Evolutionary conservation across 495 filamentous ascomycete species (phyloP), one percentile per base, ranked within the genome.

Genomic region (Talaromyces proteolyticus): DNA sequence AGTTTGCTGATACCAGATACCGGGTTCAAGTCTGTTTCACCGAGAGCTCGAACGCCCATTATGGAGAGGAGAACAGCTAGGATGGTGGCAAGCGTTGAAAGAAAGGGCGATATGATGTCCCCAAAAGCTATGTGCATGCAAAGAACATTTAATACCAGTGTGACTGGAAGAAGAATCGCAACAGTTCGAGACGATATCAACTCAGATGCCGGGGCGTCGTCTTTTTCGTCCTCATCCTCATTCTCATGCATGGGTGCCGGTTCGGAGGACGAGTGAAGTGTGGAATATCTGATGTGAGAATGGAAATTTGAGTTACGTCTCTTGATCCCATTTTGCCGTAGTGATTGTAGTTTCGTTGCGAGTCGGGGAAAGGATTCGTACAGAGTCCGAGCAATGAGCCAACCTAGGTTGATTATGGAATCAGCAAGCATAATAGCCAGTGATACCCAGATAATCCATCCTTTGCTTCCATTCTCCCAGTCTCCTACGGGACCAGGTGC

Each of bases 371-470:
- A 46, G 6, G 87, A 84, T 18, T 23, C 47, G 22, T 49, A 49
- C 19, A 21, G 18, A 2, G 47, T 49, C 22, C 79, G 81, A 8
- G 86, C 49, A 5, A 89, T 74, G 20, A 99, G 74, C 72, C 89
- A 91, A 4, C 87, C 82, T 17, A 99, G 77, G 56, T 88, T 96
- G 47, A 96, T 77, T 3, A 97, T 70, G 2, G 91, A 87, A 67
- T 99, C 93, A 6, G 89, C 86, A 53, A 99, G 78, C 93, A 99
- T 99, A 53, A 99, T 94, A 1, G 93, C 89, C 24, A 99, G 66
- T 50, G 87, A 92, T 1, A 92, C 71, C 93, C 93, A 99, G 0
- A 97, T 88, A 51, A 99, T 96, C 93, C 93, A 99, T 18, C 92
- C 93, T 72, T 96, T 95, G 61, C 87, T 93, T 6, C 93, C 93